Percentiles rank a stretch among this genome's conserved stretches.
Evolutionary conservation across 306 rosid species (phyloP).

Genomic region (Astragalus membranaceus): DNA sequence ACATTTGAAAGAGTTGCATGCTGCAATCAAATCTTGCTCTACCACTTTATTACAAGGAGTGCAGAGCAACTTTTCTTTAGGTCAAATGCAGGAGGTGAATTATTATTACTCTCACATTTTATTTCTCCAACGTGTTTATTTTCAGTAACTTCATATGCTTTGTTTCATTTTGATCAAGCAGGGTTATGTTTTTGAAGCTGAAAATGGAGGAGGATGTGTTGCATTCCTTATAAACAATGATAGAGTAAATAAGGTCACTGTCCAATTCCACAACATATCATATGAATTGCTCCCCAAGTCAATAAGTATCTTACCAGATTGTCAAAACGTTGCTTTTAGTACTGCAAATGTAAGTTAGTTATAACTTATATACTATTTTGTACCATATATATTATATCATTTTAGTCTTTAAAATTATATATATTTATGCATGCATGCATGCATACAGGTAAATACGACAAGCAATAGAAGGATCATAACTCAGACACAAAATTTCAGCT

Average conservation of each 20-base stretch:
- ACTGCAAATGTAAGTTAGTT: conserved; percentile 47
- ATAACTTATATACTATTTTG: too few species aligned
- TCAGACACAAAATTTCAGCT: conserved; percentile 33
- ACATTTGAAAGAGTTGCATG: conserved; percentile 61
- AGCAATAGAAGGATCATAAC: conserved; percentile 36
- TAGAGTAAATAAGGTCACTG: conserved; percentile 9
- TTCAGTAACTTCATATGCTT: not conserved
- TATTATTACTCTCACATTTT: not conserved
- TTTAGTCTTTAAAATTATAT: not conserved
- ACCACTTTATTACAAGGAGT: conserved; percentile 46
- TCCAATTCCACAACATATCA: conserved; percentile 46
- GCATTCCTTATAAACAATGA: conserved; percentile 62
- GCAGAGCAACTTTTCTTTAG: conserved; percentile 46
- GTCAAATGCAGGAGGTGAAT: conserved; percentile 43
- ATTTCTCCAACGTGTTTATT: not conserved
- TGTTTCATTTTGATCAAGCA: conserved; percentile 21
- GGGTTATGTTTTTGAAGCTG: conserved; percentile 55
- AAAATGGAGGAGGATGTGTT: conserved; percentile 45
- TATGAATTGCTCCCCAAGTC: conserved; percentile 49
- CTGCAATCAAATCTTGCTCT: conserved; percentile 50
- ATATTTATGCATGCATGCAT: too few species aligned
- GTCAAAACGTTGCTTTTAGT: conserved; percentile 47
- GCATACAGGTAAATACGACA: conserved; percentile 31
- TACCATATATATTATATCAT: not conserved
- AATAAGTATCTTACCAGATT: conserved; percentile 59